Base-by-base conservation (phyloP, 352 stramenopile species). In the Phytopythium helicoides region DNA sequence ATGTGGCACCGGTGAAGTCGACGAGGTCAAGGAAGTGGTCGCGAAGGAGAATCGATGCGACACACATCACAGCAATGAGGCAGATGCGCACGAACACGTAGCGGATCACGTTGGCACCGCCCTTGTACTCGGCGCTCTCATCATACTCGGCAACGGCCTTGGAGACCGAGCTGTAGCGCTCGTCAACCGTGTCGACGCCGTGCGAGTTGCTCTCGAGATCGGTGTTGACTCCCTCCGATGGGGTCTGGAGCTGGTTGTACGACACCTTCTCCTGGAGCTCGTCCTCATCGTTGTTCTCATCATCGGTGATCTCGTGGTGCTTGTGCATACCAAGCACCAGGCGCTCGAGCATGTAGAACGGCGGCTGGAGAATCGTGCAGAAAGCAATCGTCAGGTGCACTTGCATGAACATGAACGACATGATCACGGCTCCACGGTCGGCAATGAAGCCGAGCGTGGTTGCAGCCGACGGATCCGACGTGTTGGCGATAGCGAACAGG, bases 1-100 rank as follows among this genome's bases (percentile, higher is more conserved):
- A 55, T 11, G 69, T 69, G 3, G 72, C 66, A 18, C 72, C 72
- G 8, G 71, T 75, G 44, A 83, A 83, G 65, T 83, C 72, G 0
- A 76, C 56, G 11, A 83, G 59, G 44, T 79, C 72, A 31, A 69
- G 50, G 50, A 83, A 75, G 26, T 76, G 52, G 48, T 80, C 58
- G 14, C 72, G 58, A 6, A 77, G 55, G 34, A 73, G 60, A 22
- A 80, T 56, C 6, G 72, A 68, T 9, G 55, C 56, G 18, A 75
- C 54, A 16, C 76, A 62, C 7, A 77, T 65, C 22, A 66, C 28
- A 16, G 54, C 54, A 6, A 80, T 47, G 48, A 80, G 66, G 19
- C 48, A 57, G 16, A 78, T 47, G 1, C 72, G 66, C 25, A 80
- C 44, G 0, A 33, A 8, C 1, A 78, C 50, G 52, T 73, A 74